Evolutionary conservation across 176 grass and related monocot species (phyloP), one percentile per base, ranked within the genome.

Genomic region (Alloteropsis semialata): DNA sequence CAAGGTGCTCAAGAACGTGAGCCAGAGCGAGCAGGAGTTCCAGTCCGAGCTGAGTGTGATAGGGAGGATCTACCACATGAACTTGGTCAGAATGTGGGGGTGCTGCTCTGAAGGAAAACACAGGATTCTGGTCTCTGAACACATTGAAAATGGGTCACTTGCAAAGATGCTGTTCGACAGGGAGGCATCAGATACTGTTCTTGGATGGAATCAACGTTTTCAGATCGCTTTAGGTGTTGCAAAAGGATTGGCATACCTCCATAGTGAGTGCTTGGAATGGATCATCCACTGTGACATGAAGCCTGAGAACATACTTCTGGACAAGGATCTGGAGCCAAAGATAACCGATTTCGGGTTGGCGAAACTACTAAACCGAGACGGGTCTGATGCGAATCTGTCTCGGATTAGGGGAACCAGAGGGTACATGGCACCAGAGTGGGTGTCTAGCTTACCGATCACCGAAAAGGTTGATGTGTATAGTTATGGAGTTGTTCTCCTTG

Each of bases 251-350:
- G 85, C 91, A 0, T 93, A 90, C 63, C 78, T 93, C 48, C 91
- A 93, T 17, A 80, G 38, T 3, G 88, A 93, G 59, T 92, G 91
- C 39, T 41, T 92, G 13, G 87, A 92, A 28, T 92, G 87, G 91
- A 82, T 89, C 59, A 74, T 92, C 29, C 87, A 92, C 45, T 92
- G 87, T 49, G 87, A 92, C 67, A 82, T 92, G 80, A 92, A 92
- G 33, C 91, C 89, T 3, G 89, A 76, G 44, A 91, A 88, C 85
- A 91, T 91, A 22, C 28, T 91, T 8, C 34, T 91, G 43, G 89
- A 76, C 30, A 27, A 44, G 33, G 85, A 91, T 7, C 14, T 81
- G 56, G 76, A 91, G 36, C 85, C 89, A 1, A 91, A 91, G 54
- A 91, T 91, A 11, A 67, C 80, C 3, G 81, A 88, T 39, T 91